Evolutionary conservation across 768 basidiomycete genomes (phyloP).

Genomic region (Boletus reticuloceps): DNA sequence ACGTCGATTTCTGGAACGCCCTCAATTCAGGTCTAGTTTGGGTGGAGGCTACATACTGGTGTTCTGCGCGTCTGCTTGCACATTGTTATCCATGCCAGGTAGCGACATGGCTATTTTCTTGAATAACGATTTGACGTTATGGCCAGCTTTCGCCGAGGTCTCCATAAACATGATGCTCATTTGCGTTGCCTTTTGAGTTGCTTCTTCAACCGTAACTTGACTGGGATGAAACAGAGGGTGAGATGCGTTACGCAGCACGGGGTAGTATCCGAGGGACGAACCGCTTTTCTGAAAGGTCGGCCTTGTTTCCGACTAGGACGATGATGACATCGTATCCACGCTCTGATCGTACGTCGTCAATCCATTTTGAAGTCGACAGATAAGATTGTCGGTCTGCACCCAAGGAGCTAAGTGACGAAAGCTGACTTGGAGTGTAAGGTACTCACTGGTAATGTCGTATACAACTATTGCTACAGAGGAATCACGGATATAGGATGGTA

Average conservation of each 20-base stretch:
- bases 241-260: background rate
- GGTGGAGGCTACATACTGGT: slow-evolving; percentile 35
- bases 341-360: slow-evolving; percentile 98
- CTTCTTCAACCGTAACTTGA: slow-evolving; percentile 98
- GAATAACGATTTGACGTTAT: slow-evolving; percentile 98
- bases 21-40: slow-evolving; percentile 3
- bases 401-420: slow-evolving; percentile 2
- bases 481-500: slow-evolving; percentile 98
- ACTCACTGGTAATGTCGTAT: slow-evolving; percentile 96
- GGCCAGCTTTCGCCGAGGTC: slow-evolving; percentile 98
- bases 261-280: slow-evolving; percentile 36
- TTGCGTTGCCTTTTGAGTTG: slow-evolving; percentile 86
- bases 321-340: slow-evolving; percentile 98
- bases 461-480: slow-evolving; percentile 99
- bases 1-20: slow-evolving; percentile 81
- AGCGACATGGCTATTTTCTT: slow-evolving; percentile 99
- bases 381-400: slow-evolving; percentile 91
- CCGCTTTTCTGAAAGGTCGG: slow-evolving; percentile 98
- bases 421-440: background rate
- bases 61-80: slow-evolving; percentile 53
- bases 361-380: slow-evolving; percentile 97
- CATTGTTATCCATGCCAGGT: slow-evolving; percentile 91
- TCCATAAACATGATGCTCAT: slow-evolving; percentile 98
- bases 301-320: slow-evolving; percentile 98
- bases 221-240: slow-evolving; percentile 41